These are phyloP conservation scores for Lophium mytilinum DNA, from an alignment of 495 filamentous ascomycete genomes.

Conservation along the genomic window DNA sequence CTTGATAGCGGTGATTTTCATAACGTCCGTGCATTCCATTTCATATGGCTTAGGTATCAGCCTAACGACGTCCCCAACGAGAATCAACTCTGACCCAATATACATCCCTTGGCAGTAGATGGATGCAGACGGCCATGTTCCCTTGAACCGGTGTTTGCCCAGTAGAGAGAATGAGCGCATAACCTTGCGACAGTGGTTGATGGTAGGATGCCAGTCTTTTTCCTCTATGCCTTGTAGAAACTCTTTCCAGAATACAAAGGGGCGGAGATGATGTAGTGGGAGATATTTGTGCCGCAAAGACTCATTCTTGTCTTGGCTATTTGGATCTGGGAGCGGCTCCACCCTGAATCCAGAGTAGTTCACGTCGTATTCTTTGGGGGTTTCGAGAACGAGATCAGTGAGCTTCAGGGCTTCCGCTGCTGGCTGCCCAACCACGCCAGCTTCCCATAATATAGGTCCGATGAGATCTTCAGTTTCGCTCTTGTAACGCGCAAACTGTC, in stretches of 20 bases:
- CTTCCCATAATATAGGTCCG: conserved; percentile 46
- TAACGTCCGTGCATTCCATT: conserved; percentile 38
- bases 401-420: conserved; percentile 35
- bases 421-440: conserved; percentile 46
- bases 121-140: conserved; percentile 45
- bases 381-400: conserved; percentile 38
- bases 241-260: conserved; percentile 45
- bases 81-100: conserved; percentile 47
- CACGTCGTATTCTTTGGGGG: conserved; percentile 35
- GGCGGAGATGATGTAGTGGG: conserved; percentile 46
- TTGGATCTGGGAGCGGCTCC: conserved; percentile 46
- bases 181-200: conserved; percentile 46
- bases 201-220: conserved; percentile 44
- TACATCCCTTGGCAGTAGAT: conserved; percentile 48
- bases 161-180: conserved; percentile 47
- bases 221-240: conserved; percentile 37
- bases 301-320: conserved; percentile 42
- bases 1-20: conserved; percentile 45
- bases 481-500: conserved; percentile 33
- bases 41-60: conserved; percentile 28
- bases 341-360: conserved; percentile 52
- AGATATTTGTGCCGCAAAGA: conserved; percentile 49
- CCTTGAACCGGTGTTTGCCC: conserved; percentile 43
- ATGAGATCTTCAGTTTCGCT: conserved; percentile 20
- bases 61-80: conserved; percentile 46